Evolutionary conservation across 768 basidiomycete species (phyloP), one percentile per base, ranked within the genome.

Genomic region (Tulasnella sp.): DNA sequence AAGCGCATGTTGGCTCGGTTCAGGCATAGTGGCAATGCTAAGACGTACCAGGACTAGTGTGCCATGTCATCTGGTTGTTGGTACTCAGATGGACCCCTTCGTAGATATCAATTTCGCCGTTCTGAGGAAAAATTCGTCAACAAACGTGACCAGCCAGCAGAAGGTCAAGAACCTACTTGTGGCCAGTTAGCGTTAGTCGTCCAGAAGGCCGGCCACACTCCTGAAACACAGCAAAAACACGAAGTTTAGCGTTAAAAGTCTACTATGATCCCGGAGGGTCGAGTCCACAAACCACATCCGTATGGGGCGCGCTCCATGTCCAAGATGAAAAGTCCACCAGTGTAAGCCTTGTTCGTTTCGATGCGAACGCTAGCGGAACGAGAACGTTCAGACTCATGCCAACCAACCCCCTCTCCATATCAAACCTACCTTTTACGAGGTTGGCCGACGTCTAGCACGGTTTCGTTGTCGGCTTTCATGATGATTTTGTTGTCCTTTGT

Each of bases 51-150:
- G 77, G 40, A 34, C 39, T 48, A 24, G 81, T 82, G 34, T 82
- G 81, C 72, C 79, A 79, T 2, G 81, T 79, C 36, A 79, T 56
- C 44, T 82, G 81, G 58, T 81, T 82, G 27, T 77, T 79, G 44
- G 80, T 81, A 31, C 75, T 81, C 27, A 76, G 48, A 48, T 82
- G 78, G 52, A 82, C 79, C n/a, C 79, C 75, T 74, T 82, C 81
- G 79, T 75, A 81, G 42, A 81, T 80, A 46, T 82, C 81, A 38
- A 82, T 81, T 39, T 81, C 81, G 34, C 81, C 81, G 24, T 78
- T 68, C 75, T 75, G 39, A 34, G 10, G n/a, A 68, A 16, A 24
- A 38, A 36, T 21, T 77, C 68, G 19, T 19, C n/a, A 52, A 18
- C 24, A 2, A 79, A 62, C 42, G 18, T 12, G 16, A 31, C 71